A percentile compares a stretch with the other conserved stretches of the same genome.
phyloP scores from a whole-genome alignment of 257 asterid species.

The Jaltomata sinuosa region DNA sequence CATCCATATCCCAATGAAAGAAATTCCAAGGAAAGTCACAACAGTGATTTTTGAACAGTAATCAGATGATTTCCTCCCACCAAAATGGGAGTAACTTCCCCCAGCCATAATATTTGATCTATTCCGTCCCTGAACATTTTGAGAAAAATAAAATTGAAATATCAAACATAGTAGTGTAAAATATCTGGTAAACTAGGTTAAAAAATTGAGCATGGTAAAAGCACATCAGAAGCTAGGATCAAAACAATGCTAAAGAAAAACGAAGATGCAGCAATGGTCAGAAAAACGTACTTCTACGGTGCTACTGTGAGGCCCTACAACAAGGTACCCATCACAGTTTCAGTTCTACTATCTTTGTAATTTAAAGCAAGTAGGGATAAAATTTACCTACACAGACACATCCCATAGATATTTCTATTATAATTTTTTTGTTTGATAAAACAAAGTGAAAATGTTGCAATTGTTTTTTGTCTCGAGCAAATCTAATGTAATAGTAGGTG shows the following conservation, averaged over 20 bases:
- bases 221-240: not conserved
- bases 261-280: not conserved
- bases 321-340: not conserved
- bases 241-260: not conserved
- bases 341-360: not conserved
- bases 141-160: not conserved
- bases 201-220: not conserved
- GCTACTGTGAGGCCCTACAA: not conserved
- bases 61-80: conserved; percentile 5
- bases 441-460: not conserved
- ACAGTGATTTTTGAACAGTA: not conserved
- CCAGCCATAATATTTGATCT: not conserved
- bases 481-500: not conserved
- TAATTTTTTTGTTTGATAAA: not conserved
- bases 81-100: conserved; percentile 1
- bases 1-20: conserved; percentile 17
- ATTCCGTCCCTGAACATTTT: not conserved
- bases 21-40: conserved; percentile 5
- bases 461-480: not conserved
- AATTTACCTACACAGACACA: not conserved
- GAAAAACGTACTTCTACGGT: not conserved
- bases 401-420: not conserved
- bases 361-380: not conserved
- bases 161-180: not conserved
- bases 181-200: not conserved